Conservation (phyloP, 768 basidiomycete species). For the Trichaptum fuscoviolaceum region DNA sequence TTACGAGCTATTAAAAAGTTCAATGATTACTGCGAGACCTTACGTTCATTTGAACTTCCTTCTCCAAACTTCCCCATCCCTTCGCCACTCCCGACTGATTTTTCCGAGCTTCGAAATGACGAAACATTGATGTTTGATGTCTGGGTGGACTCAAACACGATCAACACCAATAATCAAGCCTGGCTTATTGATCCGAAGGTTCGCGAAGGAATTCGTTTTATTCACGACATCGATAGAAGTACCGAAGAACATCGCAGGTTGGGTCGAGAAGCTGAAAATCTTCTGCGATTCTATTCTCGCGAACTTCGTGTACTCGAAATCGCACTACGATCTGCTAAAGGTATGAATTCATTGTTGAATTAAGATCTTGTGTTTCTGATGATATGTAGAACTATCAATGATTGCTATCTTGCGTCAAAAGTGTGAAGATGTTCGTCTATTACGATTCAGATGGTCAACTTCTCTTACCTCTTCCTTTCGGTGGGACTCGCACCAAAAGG, state of each 20-base stretch:
- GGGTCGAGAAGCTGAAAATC: conserved; percentile 26
- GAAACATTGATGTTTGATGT: conserved; percentile 31
- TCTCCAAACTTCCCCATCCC: conserved; percentile 29
- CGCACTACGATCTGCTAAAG: conserved; percentile 8
- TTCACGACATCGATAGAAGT: conserved; percentile 26
- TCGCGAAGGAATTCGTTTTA: conserved; percentile 24
- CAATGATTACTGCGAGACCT: conserved; percentile 21
- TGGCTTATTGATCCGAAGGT: conserved; percentile 31
- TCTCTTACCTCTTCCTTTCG: conserved; percentile 9
- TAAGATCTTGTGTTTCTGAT: background rate
- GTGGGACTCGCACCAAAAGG: conserved; percentile 13
- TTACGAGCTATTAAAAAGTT: conserved; percentile 25
- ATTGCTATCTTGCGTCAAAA: conserved; percentile 4
- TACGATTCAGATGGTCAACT: conserved; percentile 19
- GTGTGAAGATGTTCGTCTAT: conserved; percentile 11
- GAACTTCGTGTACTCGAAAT: conserved; percentile 25
- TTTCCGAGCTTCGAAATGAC: conserved; percentile 16
- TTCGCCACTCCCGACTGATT: conserved; percentile 23
- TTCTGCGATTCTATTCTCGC: conserved; percentile 29
- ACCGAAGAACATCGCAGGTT: conserved; percentile 25
- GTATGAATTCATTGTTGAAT: conserved; percentile 8
- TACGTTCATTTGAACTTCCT: conserved; percentile 18
- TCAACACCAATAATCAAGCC: conserved; percentile 12
- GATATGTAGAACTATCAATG: conserved; percentile 7
- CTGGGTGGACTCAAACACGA: conserved; percentile 23